Evolutionary conservation across 306 rosid genomes (phyloP), one percentile per base, ranked within the genome.

Genomic region (Canavalia gladiata): DNA sequence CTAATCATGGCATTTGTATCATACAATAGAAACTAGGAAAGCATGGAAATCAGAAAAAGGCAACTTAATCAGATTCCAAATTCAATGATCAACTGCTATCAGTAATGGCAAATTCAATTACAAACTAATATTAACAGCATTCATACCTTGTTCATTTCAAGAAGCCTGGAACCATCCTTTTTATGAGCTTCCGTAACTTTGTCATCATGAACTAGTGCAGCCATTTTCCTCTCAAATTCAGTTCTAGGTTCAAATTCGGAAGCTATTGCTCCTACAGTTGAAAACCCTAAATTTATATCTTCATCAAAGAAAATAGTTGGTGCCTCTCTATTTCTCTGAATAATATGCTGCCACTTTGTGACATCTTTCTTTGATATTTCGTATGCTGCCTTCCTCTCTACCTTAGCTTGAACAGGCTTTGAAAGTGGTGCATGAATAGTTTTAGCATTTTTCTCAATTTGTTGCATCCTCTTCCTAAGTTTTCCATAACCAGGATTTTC

Each of bases 181-280:
- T 59, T 77, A 83, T 95, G 94, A 86, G 98, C 99, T 82, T 95
- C 98, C 84, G 67, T 75, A 72, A 95, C 81, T 72, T 84, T 51
- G 46, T 86, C 89, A 78, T 85, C 83, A 69, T 81, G n/a, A 68
- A 89, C 82, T 33, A 95, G 66, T 52, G 93, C 91, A 77, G 90
- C 97, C 37, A 95, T 95, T 81, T 93, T 89, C 91, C 64, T 93
- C 90, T 95, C 99, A 62, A 95, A 90, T 45, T 89, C 91, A 46
- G 98, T 87, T 81, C 98, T 88, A 41, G 99, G 99, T 86, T 89
- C 88, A 83, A 93, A 92, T 57, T 88, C 96, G 18, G 97, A 89
- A 75, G 99, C 97, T 62, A 92, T 93, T 58, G 94, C 94, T 83
- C 99, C 99, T 75, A 93, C 90, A 13, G 97, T 89, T 68, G 98